A percentile compares a stretch with the other conserved stretches of the same genome.
Evolutionary conservation across 1,284 basidiomycete genomes (phyloP).

Genomic region (Mycosarcoma maydis): DNA sequence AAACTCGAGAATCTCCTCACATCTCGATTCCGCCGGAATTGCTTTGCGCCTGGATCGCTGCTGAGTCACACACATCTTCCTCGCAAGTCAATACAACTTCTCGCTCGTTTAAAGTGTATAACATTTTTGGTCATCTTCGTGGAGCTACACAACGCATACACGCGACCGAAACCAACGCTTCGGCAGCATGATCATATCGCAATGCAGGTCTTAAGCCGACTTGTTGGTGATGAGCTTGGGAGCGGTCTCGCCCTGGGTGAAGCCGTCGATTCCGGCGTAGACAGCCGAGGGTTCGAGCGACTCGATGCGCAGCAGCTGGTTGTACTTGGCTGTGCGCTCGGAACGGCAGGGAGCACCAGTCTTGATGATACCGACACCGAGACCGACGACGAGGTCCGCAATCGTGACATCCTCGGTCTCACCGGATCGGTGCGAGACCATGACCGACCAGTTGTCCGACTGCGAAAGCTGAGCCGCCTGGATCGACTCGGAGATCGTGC

Average conservation of each 20-base stretch:
- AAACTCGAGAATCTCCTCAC: too few species aligned
- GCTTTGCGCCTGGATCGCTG: too few species aligned
- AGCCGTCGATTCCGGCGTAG: constrained; percentile 65
- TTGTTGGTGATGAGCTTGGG: constrained; percentile 60
- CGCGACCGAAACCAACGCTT: too few species aligned
- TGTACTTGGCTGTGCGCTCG: constrained; percentile 83
- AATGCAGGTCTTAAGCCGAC: constrained; percentile 21
- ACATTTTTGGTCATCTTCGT: background rate
- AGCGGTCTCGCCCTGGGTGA: constrained; percentile 57
- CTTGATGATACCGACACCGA: constrained; percentile 96
- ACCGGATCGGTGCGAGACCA: constrained; percentile 98
- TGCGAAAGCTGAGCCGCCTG: constrained; percentile 95
- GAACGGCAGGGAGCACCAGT: constrained; percentile 93
- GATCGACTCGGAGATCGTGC: constrained; percentile 98
- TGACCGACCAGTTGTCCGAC: constrained; percentile 97
- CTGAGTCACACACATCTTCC: too few species aligned
- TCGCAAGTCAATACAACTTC: too few species aligned
- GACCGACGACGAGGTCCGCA: constrained; percentile 93
- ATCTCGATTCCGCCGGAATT: too few species aligned
- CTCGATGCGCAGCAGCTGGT: constrained; percentile 66
- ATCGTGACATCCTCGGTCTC: constrained; percentile 79
- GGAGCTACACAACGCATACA: background rate
- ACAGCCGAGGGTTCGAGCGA: constrained; percentile 49
- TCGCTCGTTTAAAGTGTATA: constrained; percentile 1
- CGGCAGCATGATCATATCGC: too few species aligned